phyloP scores from a whole-genome alignment of 805 yeast genomes.

The Metschnikowia santaceciliae region DNA sequence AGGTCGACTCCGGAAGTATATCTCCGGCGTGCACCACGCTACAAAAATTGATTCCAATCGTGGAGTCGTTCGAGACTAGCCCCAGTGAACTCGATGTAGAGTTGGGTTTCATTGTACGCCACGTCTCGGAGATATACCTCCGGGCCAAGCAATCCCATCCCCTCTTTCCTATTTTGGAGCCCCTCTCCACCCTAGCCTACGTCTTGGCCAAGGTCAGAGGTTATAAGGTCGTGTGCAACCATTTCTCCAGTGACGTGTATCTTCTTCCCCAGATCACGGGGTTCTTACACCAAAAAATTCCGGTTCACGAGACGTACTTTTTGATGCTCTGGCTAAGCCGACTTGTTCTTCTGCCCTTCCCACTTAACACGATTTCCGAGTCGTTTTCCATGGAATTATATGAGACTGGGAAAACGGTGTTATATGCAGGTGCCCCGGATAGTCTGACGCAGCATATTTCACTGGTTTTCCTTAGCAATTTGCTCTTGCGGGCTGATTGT shows the following conservation, averaged over 20 bases:
- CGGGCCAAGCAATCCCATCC: neutral
- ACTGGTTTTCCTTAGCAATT: slow-evolving; percentile 48
- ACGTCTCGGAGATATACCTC: slow-evolving; percentile 26
- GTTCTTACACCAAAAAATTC: slow-evolving; percentile 18
- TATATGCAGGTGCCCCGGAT: slow-evolving; percentile 25
- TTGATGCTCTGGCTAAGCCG: slow-evolving; percentile 70
- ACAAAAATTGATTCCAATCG: neutral
- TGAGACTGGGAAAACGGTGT: slow-evolving; percentile 26
- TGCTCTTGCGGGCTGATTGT: slow-evolving; percentile 50
- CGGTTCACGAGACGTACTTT: slow-evolving; percentile 29
- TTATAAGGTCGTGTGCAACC: slow-evolving; percentile 53
- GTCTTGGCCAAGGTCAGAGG: slow-evolving; percentile 63
- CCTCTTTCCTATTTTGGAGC: slow-evolving; percentile 1
- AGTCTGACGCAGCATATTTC: slow-evolving; percentile 60
- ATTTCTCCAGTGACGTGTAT: slow-evolving; percentile 57
- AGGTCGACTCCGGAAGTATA: neutral
- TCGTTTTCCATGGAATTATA: slow-evolving; percentile 22
- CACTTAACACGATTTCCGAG: slow-evolving; percentile 37
- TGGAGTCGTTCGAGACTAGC: slow-evolving; percentile 50
- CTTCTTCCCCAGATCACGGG: slow-evolving; percentile 32
- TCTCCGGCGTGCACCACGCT: neutral
- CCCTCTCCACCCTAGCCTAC: slow-evolving; percentile 46
- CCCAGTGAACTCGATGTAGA: slow-evolving; percentile 49
- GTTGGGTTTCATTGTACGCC: slow-evolving; percentile 31
- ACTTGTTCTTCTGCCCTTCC: slow-evolving; percentile 71